phyloP scores from a whole-genome alignment of 176 grass and related monocot species.

The Guadua angustifolia region DNA sequence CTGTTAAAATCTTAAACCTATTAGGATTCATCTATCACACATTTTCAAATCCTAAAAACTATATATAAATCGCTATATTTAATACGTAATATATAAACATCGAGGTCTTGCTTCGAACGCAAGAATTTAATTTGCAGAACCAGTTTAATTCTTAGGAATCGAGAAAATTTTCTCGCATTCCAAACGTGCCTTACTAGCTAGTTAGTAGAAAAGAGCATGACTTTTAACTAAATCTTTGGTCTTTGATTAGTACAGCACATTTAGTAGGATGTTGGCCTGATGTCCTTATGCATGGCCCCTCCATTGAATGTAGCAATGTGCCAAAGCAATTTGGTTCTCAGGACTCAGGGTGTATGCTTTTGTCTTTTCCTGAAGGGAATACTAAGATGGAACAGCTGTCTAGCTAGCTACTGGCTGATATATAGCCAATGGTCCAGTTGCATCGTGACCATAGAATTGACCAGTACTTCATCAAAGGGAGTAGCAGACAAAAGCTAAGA shows the following conservation, averaged over 20 bases:
- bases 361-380: conserved; percentile 9
- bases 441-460: not conserved
- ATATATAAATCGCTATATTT: no score
- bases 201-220: not conserved
- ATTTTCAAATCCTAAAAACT: no score
- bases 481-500: conserved; percentile 14
- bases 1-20: no score
- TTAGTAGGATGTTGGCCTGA: conserved; percentile 5
- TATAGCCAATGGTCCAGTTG: not conserved
- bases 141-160: no score
- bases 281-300: not conserved
- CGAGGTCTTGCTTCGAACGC: no score
- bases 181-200: no score
- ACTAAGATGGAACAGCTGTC: conserved; percentile 7
- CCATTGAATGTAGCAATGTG: conserved; percentile 1
- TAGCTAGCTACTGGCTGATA: not conserved
- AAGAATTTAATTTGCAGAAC: no score
- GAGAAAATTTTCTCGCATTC: no score
- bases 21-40: no score
- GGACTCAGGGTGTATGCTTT: not conserved
- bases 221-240: not conserved
- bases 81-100: no score
- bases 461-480: conserved; percentile 25
- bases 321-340: conserved; percentile 24
- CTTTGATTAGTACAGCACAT: not conserved